A percentile compares a stretch with the other conserved stretches of the same genome.
These are phyloP conservation scores for Ophiostoma sp. DNA, from an alignment of 2,329 filamentous ascomycete species.

Conservation along the genomic window DNA sequence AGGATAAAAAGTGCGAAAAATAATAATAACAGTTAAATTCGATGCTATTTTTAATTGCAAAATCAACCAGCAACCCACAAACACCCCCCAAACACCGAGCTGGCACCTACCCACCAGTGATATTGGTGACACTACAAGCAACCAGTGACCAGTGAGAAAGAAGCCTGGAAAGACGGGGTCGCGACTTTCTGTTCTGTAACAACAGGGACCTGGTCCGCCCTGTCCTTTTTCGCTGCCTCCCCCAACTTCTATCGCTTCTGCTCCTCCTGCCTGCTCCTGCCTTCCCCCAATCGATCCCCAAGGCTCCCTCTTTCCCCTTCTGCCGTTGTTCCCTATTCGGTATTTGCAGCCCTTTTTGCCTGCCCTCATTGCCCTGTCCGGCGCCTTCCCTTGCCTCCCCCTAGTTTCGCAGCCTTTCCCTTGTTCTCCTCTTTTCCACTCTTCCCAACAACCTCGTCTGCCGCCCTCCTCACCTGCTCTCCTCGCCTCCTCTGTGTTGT, in stretches of 20 bases:
- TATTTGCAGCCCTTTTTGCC: constrained; percentile 1
- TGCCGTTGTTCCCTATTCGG: background rate
- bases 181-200: background rate
- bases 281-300: constrained; percentile 12
- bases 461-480: background rate
- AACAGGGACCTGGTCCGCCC: background rate
- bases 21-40: background rate
- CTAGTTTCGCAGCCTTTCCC: constrained; percentile 19
- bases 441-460: constrained; percentile 15
- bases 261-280: background rate
- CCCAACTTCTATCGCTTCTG: background rate
- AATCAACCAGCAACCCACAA: background rate
- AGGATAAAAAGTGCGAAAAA: background rate
- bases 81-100: background rate
- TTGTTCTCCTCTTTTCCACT: constrained; percentile 15
- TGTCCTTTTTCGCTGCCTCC: background rate
- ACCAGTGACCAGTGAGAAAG: background rate
- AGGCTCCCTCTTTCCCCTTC: constrained; percentile 8
- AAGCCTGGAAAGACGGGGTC: background rate
- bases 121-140: background rate
- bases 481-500: background rate
- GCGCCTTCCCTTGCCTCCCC: background rate
- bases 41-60: background rate
- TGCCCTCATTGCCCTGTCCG: constrained; percentile 8
- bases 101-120: background rate